phyloP scores from a whole-genome alignment of 176 grass and related monocot genomes.

The Cocos nucifera region DNA sequence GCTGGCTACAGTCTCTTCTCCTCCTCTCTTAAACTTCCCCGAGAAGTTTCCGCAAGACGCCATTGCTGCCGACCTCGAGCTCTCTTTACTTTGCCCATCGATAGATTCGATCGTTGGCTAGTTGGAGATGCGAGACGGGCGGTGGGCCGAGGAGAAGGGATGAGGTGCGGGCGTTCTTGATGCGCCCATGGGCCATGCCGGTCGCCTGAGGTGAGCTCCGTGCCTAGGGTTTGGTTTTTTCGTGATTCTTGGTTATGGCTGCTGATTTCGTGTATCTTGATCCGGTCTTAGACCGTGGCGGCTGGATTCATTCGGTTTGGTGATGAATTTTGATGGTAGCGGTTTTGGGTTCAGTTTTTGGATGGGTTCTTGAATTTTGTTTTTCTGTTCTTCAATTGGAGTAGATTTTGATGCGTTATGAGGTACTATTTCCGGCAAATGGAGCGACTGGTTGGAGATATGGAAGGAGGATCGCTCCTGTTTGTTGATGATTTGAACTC shows the following conservation, averaged over 20 bases:
- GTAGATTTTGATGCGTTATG: slow-evolving; percentile 37
- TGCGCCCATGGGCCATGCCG: slow-evolving; percentile 20
- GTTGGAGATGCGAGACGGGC: slow-evolving; percentile 2
- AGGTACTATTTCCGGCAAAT: slow-evolving; percentile 58
- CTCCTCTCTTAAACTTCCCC: neutral
- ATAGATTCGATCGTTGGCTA: too few species aligned
- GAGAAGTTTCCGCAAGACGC: neutral
- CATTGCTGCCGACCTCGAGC: neutral
- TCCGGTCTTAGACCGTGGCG: slow-evolving; percentile 21
- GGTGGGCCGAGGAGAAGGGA: slow-evolving; percentile 8
- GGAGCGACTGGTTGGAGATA: slow-evolving; percentile 54
- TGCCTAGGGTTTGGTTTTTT: neutral
- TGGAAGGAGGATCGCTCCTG: slow-evolving; percentile 59
- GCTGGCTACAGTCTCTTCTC: neutral
- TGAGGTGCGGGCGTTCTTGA: slow-evolving; percentile 27
- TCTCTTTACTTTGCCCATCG: neutral
- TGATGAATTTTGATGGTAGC: slow-evolving; percentile 26
- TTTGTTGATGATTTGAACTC: slow-evolving; percentile 73
- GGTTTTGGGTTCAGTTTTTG: too few species aligned
- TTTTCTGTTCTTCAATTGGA: slow-evolving; percentile 21
- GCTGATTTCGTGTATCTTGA: slow-evolving; percentile 12
- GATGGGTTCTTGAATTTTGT: slow-evolving; percentile 24
- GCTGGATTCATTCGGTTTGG: slow-evolving; percentile 40
- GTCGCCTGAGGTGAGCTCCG: slow-evolving; percentile 42
- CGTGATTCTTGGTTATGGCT: neutral